Conservation (phyloP, 495 filamentous ascomycete genomes). For the Podospora conica region DNA sequence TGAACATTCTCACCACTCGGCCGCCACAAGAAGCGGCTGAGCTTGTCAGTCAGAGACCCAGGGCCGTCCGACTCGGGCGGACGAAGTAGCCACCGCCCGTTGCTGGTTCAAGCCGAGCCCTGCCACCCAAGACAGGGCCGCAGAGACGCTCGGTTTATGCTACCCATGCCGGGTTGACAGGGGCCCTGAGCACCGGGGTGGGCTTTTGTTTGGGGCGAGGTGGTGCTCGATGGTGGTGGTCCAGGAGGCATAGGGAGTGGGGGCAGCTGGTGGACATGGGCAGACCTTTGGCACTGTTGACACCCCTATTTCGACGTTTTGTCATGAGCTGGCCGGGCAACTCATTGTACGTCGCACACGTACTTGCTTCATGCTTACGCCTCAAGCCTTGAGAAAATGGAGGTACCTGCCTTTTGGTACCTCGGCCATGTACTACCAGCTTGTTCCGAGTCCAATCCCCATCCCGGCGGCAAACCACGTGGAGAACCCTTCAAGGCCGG, state of each 20-base stretch:
- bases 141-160: slow-evolving; percentile 53
- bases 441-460: too few relatives aligned
- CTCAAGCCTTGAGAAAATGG: too few relatives aligned
- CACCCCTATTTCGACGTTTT: too few relatives aligned
- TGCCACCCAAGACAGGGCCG: too few relatives aligned
- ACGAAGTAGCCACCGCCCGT: slow-evolving; percentile 56
- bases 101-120: slow-evolving; percentile 48
- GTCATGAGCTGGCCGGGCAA: too few relatives aligned
- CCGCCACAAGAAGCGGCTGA: slow-evolving; percentile 33
- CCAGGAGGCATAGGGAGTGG: slow-evolving; percentile 47
- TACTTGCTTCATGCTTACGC: too few relatives aligned
- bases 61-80: too few relatives aligned
- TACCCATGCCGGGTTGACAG: slow-evolving; percentile 51
- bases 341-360: too few relatives aligned
- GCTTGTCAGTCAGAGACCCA: slow-evolving; percentile 39
- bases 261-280: slow-evolving; percentile 61
- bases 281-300: slow-evolving; percentile 36
- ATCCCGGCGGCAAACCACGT: too few relatives aligned
- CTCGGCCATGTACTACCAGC: too few relatives aligned
- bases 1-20: not conserved
- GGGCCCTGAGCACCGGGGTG: slow-evolving; percentile 41
- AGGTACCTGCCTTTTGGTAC: too few relatives aligned
- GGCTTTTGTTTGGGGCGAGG: slow-evolving; percentile 29
- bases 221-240: slow-evolving; percentile 39
- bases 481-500: too few relatives aligned